Evolutionary conservation across 2,329 filamentous ascomycete genomes (phyloP).

Genomic region (Talaromyces sp.): DNA sequence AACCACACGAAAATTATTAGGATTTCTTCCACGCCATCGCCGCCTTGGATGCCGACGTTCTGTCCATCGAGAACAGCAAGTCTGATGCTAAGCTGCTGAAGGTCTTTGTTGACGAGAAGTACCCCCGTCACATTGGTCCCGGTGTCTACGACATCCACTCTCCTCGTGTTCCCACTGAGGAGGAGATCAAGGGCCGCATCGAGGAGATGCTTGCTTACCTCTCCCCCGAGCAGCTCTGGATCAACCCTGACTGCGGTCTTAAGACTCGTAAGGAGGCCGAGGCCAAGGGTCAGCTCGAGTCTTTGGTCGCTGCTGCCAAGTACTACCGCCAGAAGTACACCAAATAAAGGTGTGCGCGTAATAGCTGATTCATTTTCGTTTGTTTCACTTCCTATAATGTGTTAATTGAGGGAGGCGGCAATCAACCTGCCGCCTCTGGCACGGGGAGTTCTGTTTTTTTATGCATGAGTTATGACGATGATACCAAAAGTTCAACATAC

Average conservation of each 20-base stretch:
- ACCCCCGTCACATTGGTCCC: constrained; percentile 96
- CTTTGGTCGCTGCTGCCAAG: constrained; percentile 98
- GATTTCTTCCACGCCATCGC: constrained; percentile 99
- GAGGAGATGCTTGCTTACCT: constrained; percentile 98
- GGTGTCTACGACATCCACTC: constrained; percentile 99
- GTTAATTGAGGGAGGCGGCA: constrained; percentile 35
- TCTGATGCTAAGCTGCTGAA: constrained; percentile 98
- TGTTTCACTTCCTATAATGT: constrained; percentile 21
- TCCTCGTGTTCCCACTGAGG: constrained; percentile 87
- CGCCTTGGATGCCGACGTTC: constrained; percentile 94
- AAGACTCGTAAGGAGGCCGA: constrained; percentile 75
- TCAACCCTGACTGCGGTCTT: constrained; percentile 98
- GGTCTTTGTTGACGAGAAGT: constrained; percentile 96
- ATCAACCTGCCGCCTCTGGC: constrained; percentile 42
- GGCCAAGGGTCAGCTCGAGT: constrained; percentile 59
- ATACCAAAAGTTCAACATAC: constrained; percentile 49
- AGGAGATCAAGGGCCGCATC: constrained; percentile 98
- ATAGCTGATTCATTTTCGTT: constrained; percentile 1
- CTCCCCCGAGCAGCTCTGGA: constrained; percentile 98
- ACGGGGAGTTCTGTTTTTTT: constrained; percentile 31
- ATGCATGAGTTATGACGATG: constrained; percentile 45
- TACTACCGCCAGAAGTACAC: constrained; percentile 88
- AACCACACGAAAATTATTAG: too few species aligned
- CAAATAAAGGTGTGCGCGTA: constrained; percentile 48
- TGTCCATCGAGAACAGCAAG: constrained; percentile 99